phyloP scores from a whole-genome alignment of 192 early-diverging fungal genomes.

The Martensiomyces pterosporus region DNA sequence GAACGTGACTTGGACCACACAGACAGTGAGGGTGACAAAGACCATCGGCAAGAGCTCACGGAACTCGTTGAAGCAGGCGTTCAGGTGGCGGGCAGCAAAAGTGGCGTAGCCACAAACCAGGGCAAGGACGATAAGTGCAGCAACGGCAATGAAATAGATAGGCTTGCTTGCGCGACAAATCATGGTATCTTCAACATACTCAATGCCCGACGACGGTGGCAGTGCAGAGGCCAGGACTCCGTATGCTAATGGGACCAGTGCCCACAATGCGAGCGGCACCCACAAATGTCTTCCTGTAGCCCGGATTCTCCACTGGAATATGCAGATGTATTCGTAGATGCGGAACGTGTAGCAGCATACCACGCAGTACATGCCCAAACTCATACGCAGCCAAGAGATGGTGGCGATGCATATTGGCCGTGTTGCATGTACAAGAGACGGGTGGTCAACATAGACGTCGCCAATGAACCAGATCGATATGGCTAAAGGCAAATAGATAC shows the following conservation, averaged over 20 bases:
- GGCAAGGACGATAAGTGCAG: slow-evolving; percentile 12
- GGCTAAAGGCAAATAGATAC: not conserved
- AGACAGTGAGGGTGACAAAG: slow-evolving; percentile 8
- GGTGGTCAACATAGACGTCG: slow-evolving; percentile 41
- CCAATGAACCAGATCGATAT: slow-evolving; percentile 38
- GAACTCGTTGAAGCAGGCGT: slow-evolving; percentile 39
- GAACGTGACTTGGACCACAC: slow-evolving; percentile 27
- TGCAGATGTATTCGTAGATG: slow-evolving; percentile 41
- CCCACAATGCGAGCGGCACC: slow-evolving; percentile 11
- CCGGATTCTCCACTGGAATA: slow-evolving; percentile 25
- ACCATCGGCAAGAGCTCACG: slow-evolving; percentile 28
- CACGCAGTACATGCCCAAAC: slow-evolving; percentile 27
- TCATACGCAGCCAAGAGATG: slow-evolving; percentile 45
- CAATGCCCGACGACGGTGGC: slow-evolving; percentile 12
- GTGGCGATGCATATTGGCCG: slow-evolving; percentile 28
- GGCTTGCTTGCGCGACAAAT: slow-evolving; percentile 29
- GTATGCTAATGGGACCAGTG: slow-evolving; percentile 11
- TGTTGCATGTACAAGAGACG: slow-evolving; percentile 18
- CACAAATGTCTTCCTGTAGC: slow-evolving; percentile 21
- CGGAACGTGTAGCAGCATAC: slow-evolving; percentile 26
- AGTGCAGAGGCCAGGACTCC: slow-evolving; percentile 29
- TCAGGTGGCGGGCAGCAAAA: slow-evolving; percentile 11
- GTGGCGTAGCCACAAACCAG: slow-evolving; percentile 21
- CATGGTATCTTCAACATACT: slow-evolving; percentile 8
- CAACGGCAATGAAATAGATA: slow-evolving; percentile 33